Base-by-base conservation (phyloP, 1,284 basidiomycete species). In the Marasmius sp. region DNA sequence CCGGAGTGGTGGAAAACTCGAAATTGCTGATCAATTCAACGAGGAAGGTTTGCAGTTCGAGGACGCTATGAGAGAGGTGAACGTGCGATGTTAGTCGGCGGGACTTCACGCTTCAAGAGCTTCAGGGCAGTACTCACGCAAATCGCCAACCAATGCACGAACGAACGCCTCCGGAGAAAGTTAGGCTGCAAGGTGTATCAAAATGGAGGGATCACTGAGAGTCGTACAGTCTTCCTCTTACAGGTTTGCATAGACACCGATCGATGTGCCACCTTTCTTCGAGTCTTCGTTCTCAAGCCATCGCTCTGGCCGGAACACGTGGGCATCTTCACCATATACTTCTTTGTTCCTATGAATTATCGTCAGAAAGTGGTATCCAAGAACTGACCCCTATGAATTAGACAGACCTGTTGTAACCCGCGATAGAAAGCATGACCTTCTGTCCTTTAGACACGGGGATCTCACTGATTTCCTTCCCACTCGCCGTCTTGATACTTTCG, bases 361-460 rank as follows among this genome's bases (percentile, higher is more conserved):
- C 37, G 20, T 33, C 56, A 16, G 41, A 18, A 12, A 9, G 39
- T 12, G 3, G 43, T 10, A 7, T 38, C n/a, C 14, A 6, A 53
- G 52, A 27, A 33, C 39, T 36, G 16, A 34, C 8, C 11, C 27
- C 27, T 27, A 27, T 11, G 16, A 20, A 11, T 10, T 39, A 20
- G 6, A 56, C 70, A 14, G 36, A 75, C 75, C 74, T 67, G 51
- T 74, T 68, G 58, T 77, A 76, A 33, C 67, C 65, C 20, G 62
- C 64, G 50, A 74, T 61, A 2, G 71, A 72, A 12, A 70, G 52
- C 11, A 73, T 61, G 22, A 81, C 64, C 14, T 67, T 65, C 58
- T 75, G 72, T 0, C 79, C 80, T 41, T 76, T 76, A 43, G 64
- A 65, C 22, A 83, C 66, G 0, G 72, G 71, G 20, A 83, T 66